Evolutionary conservation across 148 eudicot species (phyloP).

Genomic region (Bassia scoparia): DNA sequence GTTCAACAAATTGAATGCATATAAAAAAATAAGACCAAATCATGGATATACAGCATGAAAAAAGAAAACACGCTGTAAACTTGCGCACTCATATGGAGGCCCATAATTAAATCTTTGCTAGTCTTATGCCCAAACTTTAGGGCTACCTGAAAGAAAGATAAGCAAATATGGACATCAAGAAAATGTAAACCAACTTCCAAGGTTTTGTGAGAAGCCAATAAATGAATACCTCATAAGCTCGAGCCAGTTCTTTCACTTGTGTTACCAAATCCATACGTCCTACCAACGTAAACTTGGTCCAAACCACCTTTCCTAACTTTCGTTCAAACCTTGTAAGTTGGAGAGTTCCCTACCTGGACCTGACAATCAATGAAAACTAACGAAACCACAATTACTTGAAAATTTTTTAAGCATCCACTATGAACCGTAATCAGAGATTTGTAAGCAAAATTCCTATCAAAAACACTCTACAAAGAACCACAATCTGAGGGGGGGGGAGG

Average conservation of each 20-base stretch:
- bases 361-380: conserved; percentile 23
- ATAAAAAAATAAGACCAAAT: neutral
- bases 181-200: neutral
- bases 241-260: conserved; percentile 60
- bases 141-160: conserved; percentile 54
- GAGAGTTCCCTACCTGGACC: conserved; percentile 83
- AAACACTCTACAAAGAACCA: neutral
- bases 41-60: neutral
- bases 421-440: neutral
- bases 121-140: conserved; percentile 79
- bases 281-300: conserved; percentile 92
- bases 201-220: neutral
- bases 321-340: conserved; percentile 54
- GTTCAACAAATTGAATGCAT: neutral
- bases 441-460: neutral
- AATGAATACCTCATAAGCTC: conserved; percentile 71
- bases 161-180: neutral
- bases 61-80: conserved; percentile 67
- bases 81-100: conserved; percentile 96
- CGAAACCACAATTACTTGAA: neutral
- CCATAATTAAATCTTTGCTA: conserved; percentile 91
- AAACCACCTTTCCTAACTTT: conserved; percentile 94
- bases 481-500: too few species aligned
- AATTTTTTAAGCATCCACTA: neutral
- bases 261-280: conserved; percentile 46